phyloP scores from a whole-genome alignment of 2,329 filamentous ascomycete genomes.

The Penicillium sp. region DNA sequence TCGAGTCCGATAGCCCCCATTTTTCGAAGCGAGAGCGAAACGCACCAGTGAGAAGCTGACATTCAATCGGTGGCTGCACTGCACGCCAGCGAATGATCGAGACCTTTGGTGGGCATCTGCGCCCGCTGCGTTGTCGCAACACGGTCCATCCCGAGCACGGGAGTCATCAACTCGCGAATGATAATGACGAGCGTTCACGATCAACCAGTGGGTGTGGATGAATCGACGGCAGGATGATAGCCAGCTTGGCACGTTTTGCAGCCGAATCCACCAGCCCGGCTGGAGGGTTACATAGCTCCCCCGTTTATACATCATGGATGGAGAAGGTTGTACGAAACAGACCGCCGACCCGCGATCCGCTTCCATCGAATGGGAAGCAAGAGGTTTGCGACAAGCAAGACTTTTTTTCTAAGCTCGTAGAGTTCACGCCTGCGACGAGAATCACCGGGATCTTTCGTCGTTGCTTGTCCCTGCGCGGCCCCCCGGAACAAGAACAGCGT shows the following conservation, averaged over 20 bases:
- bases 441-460: constrained; percentile 12
- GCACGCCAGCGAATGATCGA: constrained; percentile 19
- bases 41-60: constrained; percentile 10
- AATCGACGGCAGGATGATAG: constrained; percentile 5
- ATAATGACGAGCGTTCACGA: not conserved
- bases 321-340: too few species aligned
- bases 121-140: constrained; percentile 9
- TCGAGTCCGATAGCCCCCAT: constrained; percentile 8
- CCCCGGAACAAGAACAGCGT: constrained; percentile 32
- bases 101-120: constrained; percentile 7
- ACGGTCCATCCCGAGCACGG: constrained; percentile 16
- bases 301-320: constrained; percentile 9
- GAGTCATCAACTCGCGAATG: not conserved
- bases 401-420: too few species aligned
- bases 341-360: too few species aligned
- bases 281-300: constrained; percentile 25
- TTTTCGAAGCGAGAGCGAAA: constrained; percentile 8
- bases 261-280: constrained; percentile 16
- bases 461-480: too few species aligned
- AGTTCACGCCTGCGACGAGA: too few species aligned
- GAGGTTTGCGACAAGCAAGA: too few species aligned
- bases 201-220: constrained; percentile 1
- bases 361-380: too few species aligned
- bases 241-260: constrained; percentile 8
- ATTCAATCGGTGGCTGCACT: constrained; percentile 14